Conservation (phyloP, 2,329 filamentous ascomycete species). For the Colletotrichum spaethianum region DNA sequence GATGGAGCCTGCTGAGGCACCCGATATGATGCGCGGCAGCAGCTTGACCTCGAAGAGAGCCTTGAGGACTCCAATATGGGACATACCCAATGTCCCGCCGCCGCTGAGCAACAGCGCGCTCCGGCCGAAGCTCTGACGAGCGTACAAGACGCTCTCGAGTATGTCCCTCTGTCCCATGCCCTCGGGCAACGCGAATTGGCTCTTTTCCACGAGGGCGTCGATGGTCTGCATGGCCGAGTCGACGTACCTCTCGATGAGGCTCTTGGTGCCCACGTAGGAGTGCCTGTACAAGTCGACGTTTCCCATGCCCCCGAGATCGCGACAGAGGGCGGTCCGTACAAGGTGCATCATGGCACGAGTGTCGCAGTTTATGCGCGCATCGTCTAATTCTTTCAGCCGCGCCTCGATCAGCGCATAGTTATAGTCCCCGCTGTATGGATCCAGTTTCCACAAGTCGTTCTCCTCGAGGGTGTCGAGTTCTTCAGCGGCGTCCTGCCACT, state of each 20-base stretch:
- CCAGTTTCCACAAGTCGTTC: constrained; percentile 85
- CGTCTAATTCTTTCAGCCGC: constrained; percentile 81
- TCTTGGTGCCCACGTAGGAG: constrained; percentile 88
- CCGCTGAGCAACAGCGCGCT: constrained; percentile 88
- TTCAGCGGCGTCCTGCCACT: constrained; percentile 83
- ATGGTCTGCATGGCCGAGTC: constrained; percentile 84
- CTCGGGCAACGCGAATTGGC: constrained; percentile 62
- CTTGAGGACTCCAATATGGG: constrained; percentile 90
- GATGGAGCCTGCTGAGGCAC: constrained; percentile 89
- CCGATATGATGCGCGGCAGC: constrained; percentile 88
- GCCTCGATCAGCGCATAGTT: constrained; percentile 77
- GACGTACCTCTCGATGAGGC: constrained; percentile 89
- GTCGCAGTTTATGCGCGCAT: constrained; percentile 80
- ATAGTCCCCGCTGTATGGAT: constrained; percentile 75
- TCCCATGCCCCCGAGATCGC: constrained; percentile 89
- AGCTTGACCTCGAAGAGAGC: constrained; percentile 81
- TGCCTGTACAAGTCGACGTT: constrained; percentile 86
- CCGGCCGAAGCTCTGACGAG: constrained; percentile 86
- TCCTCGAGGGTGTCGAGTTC: constrained; percentile 86
- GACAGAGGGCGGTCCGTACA: constrained; percentile 83
- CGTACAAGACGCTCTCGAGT: constrained; percentile 78
- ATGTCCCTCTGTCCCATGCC: constrained; percentile 71
- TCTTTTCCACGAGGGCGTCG: constrained; percentile 76
- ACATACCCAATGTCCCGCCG: constrained; percentile 92
- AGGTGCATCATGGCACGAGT: constrained; percentile 84